These are phyloP conservation scores for Neophaeococcomyces mojaviensis DNA, from an alignment of 2,329 filamentous ascomycete species.

Conservation along the genomic window DNA sequence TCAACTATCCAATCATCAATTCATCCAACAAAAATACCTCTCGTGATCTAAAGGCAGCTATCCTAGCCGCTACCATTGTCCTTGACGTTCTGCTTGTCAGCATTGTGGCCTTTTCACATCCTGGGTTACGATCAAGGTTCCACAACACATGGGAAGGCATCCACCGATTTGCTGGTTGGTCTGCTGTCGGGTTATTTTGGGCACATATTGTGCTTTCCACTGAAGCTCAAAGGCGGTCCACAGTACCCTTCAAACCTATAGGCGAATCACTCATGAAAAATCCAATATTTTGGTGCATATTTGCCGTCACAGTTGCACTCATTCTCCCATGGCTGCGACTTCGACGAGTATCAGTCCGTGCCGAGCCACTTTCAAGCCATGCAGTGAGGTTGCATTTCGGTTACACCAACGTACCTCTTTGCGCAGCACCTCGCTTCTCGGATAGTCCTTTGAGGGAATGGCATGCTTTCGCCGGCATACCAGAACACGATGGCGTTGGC, in stretches of 20 bases:
- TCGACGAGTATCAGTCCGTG: constrained; percentile 57
- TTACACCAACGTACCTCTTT: constrained; percentile 52
- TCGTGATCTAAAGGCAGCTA: constrained; percentile 25
- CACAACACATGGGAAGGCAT: constrained; percentile 65
- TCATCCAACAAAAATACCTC: neutral
- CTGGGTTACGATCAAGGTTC: constrained; percentile 51
- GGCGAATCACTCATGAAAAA: constrained; percentile 37
- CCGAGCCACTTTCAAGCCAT: constrained; percentile 63
- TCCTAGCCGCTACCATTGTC: constrained; percentile 49
- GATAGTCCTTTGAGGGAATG: constrained; percentile 60
- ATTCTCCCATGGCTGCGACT: constrained; percentile 67
- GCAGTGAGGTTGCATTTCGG: constrained; percentile 64
- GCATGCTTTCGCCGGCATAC: constrained; percentile 70
- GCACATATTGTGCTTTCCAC: constrained; percentile 51
- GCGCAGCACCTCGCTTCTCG: constrained; percentile 54
- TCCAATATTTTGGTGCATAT: constrained; percentile 61
- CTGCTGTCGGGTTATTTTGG: constrained; percentile 58
- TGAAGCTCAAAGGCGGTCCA: constrained; percentile 34
- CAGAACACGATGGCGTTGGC: constrained; percentile 48
- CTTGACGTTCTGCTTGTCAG: constrained; percentile 50
- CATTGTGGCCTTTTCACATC: constrained; percentile 58
- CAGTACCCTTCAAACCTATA: constrained; percentile 27
- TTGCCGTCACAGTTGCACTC: constrained; percentile 56
- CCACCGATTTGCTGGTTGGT: constrained; percentile 68
- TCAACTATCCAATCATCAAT: constrained; percentile 29